Evolutionary conservation across 352 stramenopile species (phyloP).

Genomic region (Phytophthora podocarpi): DNA sequence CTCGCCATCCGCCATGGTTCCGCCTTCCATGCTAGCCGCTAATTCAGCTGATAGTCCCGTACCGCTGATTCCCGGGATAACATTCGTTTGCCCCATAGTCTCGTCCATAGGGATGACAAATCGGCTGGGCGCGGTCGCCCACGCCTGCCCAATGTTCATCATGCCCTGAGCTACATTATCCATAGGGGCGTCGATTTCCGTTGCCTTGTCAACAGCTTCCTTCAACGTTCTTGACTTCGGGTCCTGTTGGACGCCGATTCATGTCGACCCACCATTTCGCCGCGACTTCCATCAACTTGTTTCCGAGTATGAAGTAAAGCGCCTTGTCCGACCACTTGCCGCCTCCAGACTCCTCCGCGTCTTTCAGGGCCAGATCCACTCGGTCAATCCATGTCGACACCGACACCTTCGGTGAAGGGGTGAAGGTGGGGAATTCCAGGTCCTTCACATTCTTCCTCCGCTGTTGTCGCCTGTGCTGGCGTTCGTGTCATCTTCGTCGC

Average conservation of each 20-base stretch:
- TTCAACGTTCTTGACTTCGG: background rate
- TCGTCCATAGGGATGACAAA: background rate
- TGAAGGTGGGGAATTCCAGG: background rate
- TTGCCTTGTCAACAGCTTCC: background rate
- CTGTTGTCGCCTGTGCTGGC: too few species aligned
- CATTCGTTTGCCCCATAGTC: background rate
- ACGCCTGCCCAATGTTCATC: background rate
- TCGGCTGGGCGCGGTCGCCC: background rate
- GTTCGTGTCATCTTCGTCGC: too few species aligned
- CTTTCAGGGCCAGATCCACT: background rate
- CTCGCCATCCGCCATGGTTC: background rate
- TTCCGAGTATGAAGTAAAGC: background rate
- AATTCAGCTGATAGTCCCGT: background rate
- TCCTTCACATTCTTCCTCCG: conserved; percentile 2
- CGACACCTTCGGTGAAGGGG: background rate
- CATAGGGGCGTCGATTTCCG: background rate
- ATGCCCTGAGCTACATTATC: background rate
- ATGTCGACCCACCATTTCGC: background rate
- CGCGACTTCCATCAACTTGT: background rate
- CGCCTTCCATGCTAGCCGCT: background rate
- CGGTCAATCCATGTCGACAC: background rate
- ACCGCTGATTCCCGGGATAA: conserved; percentile 6
- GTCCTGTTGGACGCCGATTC: background rate
- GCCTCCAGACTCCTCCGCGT: background rate
- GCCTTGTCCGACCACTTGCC: background rate